phyloP scores from a whole-genome alignment of 2,329 filamentous ascomycete genomes.

The Botrytis medusae region DNA sequence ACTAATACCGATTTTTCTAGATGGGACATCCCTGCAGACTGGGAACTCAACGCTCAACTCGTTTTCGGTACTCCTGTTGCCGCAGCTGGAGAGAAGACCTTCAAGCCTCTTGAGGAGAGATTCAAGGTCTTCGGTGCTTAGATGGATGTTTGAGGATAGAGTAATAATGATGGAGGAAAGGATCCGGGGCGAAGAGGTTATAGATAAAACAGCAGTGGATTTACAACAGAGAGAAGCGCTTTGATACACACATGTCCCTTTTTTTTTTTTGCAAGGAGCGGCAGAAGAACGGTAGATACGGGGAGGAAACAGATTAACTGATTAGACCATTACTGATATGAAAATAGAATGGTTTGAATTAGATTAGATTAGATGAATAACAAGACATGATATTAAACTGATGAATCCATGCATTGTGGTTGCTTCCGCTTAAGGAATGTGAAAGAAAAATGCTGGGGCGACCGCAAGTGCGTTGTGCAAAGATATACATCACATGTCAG shows the following conservation, averaged over 20 bases:
- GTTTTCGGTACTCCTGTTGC: constrained; percentile 70
- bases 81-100: constrained; percentile 61
- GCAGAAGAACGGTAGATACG: not conserved
- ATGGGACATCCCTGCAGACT: constrained; percentile 70
- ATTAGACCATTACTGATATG: not conserved
- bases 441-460: too few species aligned
- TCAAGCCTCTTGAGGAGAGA: constrained; percentile 63
- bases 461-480: not conserved
- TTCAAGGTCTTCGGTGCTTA: constrained; percentile 60
- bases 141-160: not conserved
- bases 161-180: not conserved
- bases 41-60: constrained; percentile 79
- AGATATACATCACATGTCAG: not conserved
- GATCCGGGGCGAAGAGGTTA: too few species aligned
- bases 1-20: constrained; percentile 39
- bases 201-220: not conserved
- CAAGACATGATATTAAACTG: not conserved
- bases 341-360: not conserved
- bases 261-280: not conserved
- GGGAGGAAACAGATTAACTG: not conserved
- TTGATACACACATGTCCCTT: not conserved
- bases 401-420: not conserved
- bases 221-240: not conserved
- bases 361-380: not conserved
- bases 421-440: not conserved